phyloP scores from a whole-genome alignment of 805 yeast species.

The Candida nitratophila region DNA sequence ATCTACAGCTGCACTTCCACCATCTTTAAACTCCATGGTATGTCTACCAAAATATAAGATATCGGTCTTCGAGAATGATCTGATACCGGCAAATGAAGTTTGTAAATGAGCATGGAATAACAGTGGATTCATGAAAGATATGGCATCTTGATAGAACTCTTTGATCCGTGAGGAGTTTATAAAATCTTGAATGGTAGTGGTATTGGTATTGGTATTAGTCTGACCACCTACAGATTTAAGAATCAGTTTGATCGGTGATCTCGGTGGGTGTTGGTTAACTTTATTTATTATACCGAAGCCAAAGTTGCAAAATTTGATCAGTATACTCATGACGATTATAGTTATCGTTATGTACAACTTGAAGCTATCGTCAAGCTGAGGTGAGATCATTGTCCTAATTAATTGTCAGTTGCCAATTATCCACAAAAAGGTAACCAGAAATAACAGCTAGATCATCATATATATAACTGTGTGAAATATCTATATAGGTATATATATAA shows the following conservation, averaged over 20 bases:
- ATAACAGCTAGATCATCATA: too few relatives aligned
- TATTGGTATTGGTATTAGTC: neutral
- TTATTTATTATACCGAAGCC: neutral
- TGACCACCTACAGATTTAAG: too few relatives aligned
- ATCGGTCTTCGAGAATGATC: conserved; percentile 44
- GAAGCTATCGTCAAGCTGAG: too few relatives aligned
- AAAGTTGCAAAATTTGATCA: neutral
- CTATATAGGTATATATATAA: too few relatives aligned
- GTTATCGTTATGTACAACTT: too few relatives aligned
- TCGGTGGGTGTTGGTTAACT: neutral
- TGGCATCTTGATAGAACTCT: conserved; percentile 38
- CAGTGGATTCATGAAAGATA: conserved; percentile 54
- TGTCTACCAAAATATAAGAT: conserved; percentile 70
- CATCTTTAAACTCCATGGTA: conserved; percentile 49
- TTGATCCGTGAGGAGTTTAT: conserved; percentile 24
- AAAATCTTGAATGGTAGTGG: conserved; percentile 14
- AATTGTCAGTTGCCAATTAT: too few relatives aligned
- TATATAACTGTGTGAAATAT: too few relatives aligned
- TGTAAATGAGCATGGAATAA: conserved; percentile 68
- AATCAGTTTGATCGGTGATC: neutral
- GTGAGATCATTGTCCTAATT: too few relatives aligned
- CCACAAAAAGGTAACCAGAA: too few relatives aligned
- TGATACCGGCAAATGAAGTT: conserved; percentile 59
- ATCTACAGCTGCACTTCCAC: conserved; percentile 71
- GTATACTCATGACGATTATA: neutral